Base-by-base conservation (phyloP, 208 protist genomes). In the Acanthamoeba lenticulata region DNA sequence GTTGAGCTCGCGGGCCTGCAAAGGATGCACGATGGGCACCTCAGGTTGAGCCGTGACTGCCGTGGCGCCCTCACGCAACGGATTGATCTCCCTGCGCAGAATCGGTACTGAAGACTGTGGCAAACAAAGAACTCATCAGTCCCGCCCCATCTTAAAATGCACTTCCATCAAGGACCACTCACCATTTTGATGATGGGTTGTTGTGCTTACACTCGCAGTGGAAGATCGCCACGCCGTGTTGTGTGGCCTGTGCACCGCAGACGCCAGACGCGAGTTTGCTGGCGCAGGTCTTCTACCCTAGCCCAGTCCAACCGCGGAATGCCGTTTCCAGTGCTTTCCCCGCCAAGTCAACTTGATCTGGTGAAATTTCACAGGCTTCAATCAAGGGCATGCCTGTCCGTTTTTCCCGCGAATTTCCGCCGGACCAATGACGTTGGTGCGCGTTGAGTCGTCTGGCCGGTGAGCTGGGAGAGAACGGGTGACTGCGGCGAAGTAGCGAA, bases 1-100 rank as follows among this genome's bases (percentile, higher is more conserved):
- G 69, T 79, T 79, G 38, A 79, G 32, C 38, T 79, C 69, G 27
- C 69, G 69, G 44, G 69, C 69, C 69, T 79, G 69, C 6, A 79
- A 36, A 29, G 69, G 69, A 45, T 79, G 69, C 7, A 79, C 69
- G 36, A 79, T 79, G 69, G 69, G 69, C 2, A 79, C 36, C 17
- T 79, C 69, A 9, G 69, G 44, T 45, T 79, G 69, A 19, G 69
- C 69, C 36, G 69, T 79, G 4, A 45, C 38, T n/a, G 69, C 32
- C 17, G 69, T 29, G 69, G 69, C 32, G 7, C 69, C 69, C 21
- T 79, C 69, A 79, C 69, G 69, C 32, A 79, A 17, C 32, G 69
- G 69, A 36, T 79, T 29, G 38, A 45, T n/a, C 34, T 79, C 69
- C 36, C 69, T 38, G 27, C 69, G 69, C 69, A 79, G 69, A 79